Evolutionary conservation across 148 eudicot species (phyloP), one percentile per base, ranked within the genome.

Genomic region (Chenopodium quinoa): DNA sequence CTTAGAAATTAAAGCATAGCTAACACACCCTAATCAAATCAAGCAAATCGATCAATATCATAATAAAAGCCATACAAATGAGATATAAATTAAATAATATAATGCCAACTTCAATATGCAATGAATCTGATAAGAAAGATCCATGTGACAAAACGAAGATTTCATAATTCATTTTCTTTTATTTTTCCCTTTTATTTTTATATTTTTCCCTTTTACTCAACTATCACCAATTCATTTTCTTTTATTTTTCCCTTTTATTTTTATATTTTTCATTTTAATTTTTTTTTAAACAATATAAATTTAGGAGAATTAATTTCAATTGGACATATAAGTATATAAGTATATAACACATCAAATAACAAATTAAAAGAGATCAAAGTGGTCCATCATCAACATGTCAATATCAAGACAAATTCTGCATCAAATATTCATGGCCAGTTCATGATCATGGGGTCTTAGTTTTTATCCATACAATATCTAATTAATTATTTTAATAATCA

Each of bases 341-440:
- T 27, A 27, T 27, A 27, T 52, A 81, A 68, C 25, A 56, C 68
- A 62, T 68, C 64, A 78, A 70, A 68, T 32, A 69, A 76, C 27
- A 27, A 27, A 27, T n/a, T n/a, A 50, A 62, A 64, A 75, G 75
- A 75, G 65, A 81, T 75, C 66, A 75, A 81, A n/a, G 73, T 81
- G 79, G 78, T 65, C 79, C 78, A 64, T 74, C 17, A 75, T 64
- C 73, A 74, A 74, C 82, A 63, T 63, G 68, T 80, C 72, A 80
- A 62, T 71, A 80, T 47, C 74, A 82, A 69, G 84, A 82, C 84
- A 82, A 76, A 52, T 82, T 82, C 75, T 82, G 80, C 40, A 81
- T 50, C 68, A 81, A 67, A 75, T 81, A 81, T 80, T 80, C 50
- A 80, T 63, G 82, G 60, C 82, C 78, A 73, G 72, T 75, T 67